Evolutionary conservation across 75 land plant genomes (phyloP).

Genomic region (Picea glauca): DNA sequence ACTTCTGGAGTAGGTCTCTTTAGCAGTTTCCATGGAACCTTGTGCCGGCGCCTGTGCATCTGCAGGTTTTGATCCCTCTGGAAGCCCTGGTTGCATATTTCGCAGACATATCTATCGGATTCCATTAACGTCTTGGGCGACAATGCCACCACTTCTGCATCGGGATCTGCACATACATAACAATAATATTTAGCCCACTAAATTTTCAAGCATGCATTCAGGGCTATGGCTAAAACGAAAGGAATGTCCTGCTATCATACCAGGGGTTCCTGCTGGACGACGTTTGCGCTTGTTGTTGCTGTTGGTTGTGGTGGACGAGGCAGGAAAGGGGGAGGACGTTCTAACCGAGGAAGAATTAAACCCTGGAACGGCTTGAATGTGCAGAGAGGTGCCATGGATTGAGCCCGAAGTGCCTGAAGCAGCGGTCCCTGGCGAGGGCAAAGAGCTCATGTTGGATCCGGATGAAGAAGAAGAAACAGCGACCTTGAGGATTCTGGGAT

Average conservation of each 20-base stretch:
- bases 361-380: too few relatives aligned
- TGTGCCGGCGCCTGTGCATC: slow-evolving; percentile 91
- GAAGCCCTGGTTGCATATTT: slow-evolving; percentile 94
- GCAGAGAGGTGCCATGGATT: too few relatives aligned
- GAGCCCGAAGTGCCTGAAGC: too few relatives aligned
- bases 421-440: too few relatives aligned
- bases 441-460: too few relatives aligned
- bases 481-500: too few relatives aligned
- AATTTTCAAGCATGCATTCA: too few relatives aligned
- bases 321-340: too few relatives aligned
- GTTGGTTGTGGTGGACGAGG: not conserved
- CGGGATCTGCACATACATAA: slow-evolving; percentile 56
- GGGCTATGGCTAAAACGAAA: too few relatives aligned
- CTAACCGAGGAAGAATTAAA: too few relatives aligned
- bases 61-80: slow-evolving; percentile 94
- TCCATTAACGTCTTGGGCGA: slow-evolving; percentile 81
- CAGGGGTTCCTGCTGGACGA: slow-evolving; percentile 58
- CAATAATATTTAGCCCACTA: too few relatives aligned
- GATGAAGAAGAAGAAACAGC: too few relatives aligned
- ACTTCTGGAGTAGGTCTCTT: slow-evolving; percentile 52
- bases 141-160: slow-evolving; percentile 85
- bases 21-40: slow-evolving; percentile 98
- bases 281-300: slow-evolving; percentile 36
- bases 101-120: slow-evolving; percentile 86
- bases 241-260: slow-evolving; percentile 5